Base-by-base conservation (phyloP, 163 green algal species). In the Prototheca wickerhamii region DNA sequence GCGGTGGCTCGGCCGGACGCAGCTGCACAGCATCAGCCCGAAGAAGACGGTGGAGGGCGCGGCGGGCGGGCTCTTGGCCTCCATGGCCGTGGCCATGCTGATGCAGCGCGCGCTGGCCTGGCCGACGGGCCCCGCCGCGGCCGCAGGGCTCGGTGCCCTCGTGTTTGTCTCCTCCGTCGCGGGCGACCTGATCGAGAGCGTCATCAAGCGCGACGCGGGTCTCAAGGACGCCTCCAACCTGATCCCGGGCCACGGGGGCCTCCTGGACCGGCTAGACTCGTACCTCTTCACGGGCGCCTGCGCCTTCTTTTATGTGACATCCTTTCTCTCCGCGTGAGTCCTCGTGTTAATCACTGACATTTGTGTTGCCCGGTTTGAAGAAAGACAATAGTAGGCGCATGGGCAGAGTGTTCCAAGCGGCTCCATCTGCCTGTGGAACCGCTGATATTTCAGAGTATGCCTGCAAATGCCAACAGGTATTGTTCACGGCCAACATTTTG, bases 171-270 rank as follows among this genome's bases (percentile, higher is more conserved):
- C 83, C 37, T 87, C 74, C 55, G 67, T 99, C 29, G 96, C 97
- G 75, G 94, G 94, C 5, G 94, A 99, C 71, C 76, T 99, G 31
- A 93, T 97, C 28, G 94, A 99, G 78, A 91, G 76, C 6, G 87
- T 95, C 60, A 95, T 99, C 78, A 99, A 99, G 82, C 82, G 94
- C 0, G 91, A 97, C 35, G 94, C 94, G 17, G 90, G 87, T 33
- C 31, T 85, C 35, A 87, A 95, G 77, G 94, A 99, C 73, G 91
- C 85, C 33, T 86, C 87, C 44, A 81, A 92, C 66, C 75, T 99
- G 6, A 97, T 99, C 64, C 94, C 94, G 3, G 94, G 94, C 7
- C 94, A 99, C 70, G 94, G 92, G 26, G 94, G 94, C 25, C 80
- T 99, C 60, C 79, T 99, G 54, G 94, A 99, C 76, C 82, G 94